Percentiles rank a stretch among this genome's conserved stretches.
Evolutionary conservation across 2,329 filamentous ascomycete species (phyloP).

Genomic region (Lanzia echinophila): DNA sequence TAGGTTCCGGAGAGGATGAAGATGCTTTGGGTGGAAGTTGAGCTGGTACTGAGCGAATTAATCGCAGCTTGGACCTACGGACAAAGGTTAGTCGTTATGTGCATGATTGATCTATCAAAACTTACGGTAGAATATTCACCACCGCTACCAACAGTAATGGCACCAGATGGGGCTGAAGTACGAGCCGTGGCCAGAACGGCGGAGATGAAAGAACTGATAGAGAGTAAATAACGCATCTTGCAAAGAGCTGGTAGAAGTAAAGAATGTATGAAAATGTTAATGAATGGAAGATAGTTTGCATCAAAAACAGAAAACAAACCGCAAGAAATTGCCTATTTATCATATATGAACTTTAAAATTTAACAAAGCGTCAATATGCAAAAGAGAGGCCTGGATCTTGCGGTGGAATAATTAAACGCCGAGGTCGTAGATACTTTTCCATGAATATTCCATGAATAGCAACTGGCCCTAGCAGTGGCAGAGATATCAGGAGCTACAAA

Average conservation of each 20-base stretch:
- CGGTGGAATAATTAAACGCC: neutral
- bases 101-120: neutral
- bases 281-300: neutral
- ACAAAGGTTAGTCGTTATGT: neutral
- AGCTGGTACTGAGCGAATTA: conserved; percentile 41
- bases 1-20: conserved; percentile 52
- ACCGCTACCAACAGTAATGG: conserved; percentile 38
- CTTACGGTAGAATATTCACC: conserved; percentile 39
- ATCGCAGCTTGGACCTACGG: conserved; percentile 42
- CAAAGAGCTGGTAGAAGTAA: neutral
- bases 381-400: neutral
- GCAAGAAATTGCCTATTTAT: neutral
- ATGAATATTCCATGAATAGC: neutral
- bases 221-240: conserved; percentile 25
- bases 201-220: conserved; percentile 21
- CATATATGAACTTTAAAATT: neutral
- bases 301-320: neutral
- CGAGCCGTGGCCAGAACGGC: conserved; percentile 28
- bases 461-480: neutral
- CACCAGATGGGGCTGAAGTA: conserved; percentile 40
- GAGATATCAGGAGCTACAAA: conserved; percentile 3
- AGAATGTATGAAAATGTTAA: neutral
- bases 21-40: conserved; percentile 42
- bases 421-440: neutral
- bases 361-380: neutral